phyloP scores from a whole-genome alignment of 148 eudicot genomes.

The Fagopyrum esculentum region DNA sequence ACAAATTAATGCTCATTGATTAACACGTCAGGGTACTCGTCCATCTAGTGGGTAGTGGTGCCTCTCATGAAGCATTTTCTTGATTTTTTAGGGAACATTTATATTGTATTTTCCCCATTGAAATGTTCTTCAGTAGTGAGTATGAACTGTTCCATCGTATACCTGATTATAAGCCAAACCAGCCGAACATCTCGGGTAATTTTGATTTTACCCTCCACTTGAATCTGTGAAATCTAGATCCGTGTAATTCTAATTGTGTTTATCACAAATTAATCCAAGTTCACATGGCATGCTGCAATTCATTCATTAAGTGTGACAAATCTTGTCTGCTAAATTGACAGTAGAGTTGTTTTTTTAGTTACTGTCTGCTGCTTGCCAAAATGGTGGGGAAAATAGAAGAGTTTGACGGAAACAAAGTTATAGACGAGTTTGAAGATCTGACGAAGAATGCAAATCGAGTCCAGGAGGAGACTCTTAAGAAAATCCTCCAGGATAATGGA shows the following conservation, averaged over 20 bases:
- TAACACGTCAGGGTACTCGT: background rate
- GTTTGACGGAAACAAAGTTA: conserved; percentile 22
- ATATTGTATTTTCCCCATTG: background rate
- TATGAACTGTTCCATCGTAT: background rate
- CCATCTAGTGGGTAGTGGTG: background rate
- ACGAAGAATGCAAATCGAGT: conserved; percentile 31
- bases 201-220: background rate
- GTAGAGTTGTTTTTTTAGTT: background rate
- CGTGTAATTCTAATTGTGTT: background rate
- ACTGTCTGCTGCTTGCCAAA: background rate
- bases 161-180: background rate
- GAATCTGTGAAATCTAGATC: background rate
- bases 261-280: background rate
- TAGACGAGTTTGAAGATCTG: conserved; percentile 32
- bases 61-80: background rate
- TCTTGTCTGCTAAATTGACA: background rate
- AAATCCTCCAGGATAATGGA: conserved; percentile 30
- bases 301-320: background rate
- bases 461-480: conserved; percentile 33
- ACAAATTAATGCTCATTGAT: conserved; percentile 3
- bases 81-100: background rate
- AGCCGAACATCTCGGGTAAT: background rate
- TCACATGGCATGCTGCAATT: background rate
- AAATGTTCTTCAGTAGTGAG: background rate
- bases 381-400: conserved; percentile 20